phyloP scores from a whole-genome alignment of 2,329 filamentous ascomycete species.

The Drechmeria coniospora region DNA sequence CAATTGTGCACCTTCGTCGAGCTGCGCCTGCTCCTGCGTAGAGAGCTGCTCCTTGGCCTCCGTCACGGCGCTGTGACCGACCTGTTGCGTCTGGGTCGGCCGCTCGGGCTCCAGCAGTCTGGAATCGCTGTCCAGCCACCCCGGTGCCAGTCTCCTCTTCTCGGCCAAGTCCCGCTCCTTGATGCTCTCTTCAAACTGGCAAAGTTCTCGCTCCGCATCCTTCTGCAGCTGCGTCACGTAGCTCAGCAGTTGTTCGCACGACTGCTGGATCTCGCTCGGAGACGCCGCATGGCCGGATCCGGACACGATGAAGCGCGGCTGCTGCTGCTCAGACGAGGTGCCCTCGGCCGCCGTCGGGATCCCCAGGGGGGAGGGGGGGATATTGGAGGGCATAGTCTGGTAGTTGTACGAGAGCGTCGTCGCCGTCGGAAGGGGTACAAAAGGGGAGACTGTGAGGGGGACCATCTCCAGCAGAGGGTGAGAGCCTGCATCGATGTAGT shows the following conservation, averaged over 20 bases:
- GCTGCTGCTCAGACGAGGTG: conserved; percentile 13
- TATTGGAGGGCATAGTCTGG: conserved; percentile 72
- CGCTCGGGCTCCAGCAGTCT: conserved; percentile 54
- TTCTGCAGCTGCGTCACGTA: conserved; percentile 57
- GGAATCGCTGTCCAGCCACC: conserved; percentile 64
- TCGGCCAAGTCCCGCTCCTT: conserved; percentile 54
- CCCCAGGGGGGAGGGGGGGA: conserved; percentile 38
- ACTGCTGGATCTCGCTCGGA: conserved; percentile 70
- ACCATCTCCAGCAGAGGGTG: conserved; percentile 86
- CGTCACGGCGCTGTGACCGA: conserved; percentile 8
- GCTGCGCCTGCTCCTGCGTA: conserved; percentile 2
- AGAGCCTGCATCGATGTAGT: no score
- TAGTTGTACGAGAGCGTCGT: conserved; percentile 93
- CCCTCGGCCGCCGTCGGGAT: conserved; percentile 21
- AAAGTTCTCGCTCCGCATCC: conserved; percentile 52
- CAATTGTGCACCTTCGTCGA: conserved; percentile 38
- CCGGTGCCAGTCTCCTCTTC: conserved; percentile 65
- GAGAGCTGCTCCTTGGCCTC: conserved; percentile 5
- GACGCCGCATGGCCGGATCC: conserved; percentile 68
- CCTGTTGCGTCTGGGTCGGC: conserved; percentile 16
- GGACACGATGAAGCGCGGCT: conserved; percentile 61
- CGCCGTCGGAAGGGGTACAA: conserved; percentile 76
- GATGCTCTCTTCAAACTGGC: conserved; percentile 54
- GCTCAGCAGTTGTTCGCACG: conserved; percentile 61
- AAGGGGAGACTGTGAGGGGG: conserved; percentile 84